Evolutionary conservation across 768 basidiomycete genomes (phyloP).

Genomic region (Mycena venus): DNA sequence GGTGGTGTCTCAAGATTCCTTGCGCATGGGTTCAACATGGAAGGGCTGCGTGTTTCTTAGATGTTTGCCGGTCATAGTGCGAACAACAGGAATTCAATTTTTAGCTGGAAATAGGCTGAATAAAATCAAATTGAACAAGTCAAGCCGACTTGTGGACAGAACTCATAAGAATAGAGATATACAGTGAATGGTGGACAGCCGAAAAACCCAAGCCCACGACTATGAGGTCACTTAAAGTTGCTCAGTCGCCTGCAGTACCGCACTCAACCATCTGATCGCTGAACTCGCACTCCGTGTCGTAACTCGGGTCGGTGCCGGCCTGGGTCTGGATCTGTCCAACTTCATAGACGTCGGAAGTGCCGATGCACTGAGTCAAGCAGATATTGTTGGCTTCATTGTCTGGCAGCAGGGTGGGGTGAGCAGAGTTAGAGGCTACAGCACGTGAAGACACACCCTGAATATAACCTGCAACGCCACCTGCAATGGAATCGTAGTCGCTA

Average conservation of each 20-base stretch:
- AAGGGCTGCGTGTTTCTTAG: too few species aligned
- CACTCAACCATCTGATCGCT: background rate
- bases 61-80: too few species aligned
- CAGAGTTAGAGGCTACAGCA: background rate
- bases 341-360: background rate
- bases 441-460: background rate
- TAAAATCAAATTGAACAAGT: too few species aligned
- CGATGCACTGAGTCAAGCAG: background rate
- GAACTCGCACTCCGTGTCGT: background rate
- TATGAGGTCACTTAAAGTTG: too few species aligned
- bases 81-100: too few species aligned
- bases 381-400: constrained; percentile 1
- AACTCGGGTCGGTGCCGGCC: background rate
- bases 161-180: too few species aligned
- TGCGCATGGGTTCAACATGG: too few species aligned
- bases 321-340: background rate
- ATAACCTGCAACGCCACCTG: background rate
- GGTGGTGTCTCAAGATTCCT: too few species aligned
- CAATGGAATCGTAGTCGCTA: background rate
- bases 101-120: too few species aligned
- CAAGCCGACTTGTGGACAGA: too few species aligned
- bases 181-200: too few species aligned
- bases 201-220: too few species aligned
- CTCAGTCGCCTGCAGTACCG: background rate
- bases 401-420: background rate